Evolutionary conservation across 352 stramenopile species (phyloP).

Genomic region (Phytophthora megakarya): DNA sequence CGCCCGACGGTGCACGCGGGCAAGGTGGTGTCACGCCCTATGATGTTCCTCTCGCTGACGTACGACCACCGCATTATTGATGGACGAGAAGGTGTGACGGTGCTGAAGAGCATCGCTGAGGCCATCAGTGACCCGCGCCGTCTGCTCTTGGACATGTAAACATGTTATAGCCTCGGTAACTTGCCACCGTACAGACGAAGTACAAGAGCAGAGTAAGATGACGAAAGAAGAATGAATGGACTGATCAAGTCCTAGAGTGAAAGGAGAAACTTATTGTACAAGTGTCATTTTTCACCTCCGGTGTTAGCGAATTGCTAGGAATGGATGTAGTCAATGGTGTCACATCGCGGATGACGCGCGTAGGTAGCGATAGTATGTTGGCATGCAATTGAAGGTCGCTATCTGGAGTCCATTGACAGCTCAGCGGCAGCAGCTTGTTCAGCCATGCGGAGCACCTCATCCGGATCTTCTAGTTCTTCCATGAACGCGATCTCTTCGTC

Average conservation of each 20-base stretch:
- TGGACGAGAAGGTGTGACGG: conserved; percentile 98
- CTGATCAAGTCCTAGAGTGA: conserved; percentile 21
- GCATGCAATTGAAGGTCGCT: too few species aligned
- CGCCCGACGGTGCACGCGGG: conserved; percentile 92
- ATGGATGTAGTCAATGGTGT: conserved; percentile 15
- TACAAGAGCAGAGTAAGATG: not conserved
- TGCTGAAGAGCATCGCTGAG: conserved; percentile 98
- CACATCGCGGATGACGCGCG: conserved; percentile 13
- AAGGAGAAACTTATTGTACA: conserved; percentile 31
- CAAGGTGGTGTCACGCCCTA: conserved; percentile 96
- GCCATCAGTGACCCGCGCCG: conserved; percentile 96
- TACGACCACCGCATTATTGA: conserved; percentile 99
- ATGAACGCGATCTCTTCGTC: conserved; percentile 41
- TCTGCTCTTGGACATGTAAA: conserved; percentile 89
- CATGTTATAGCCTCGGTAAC: not conserved
- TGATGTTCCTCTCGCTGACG: conserved; percentile 99
- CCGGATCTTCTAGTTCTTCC: conserved; percentile 37
- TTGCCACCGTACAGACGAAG: not conserved
- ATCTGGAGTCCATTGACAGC: conserved; percentile 22
- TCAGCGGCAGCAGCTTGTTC: conserved; percentile 36
- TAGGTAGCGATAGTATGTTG: too few species aligned
- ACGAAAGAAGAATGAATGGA: conserved; percentile 14
- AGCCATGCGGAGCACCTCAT: conserved; percentile 35
- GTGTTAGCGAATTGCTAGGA: not conserved
- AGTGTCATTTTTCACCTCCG: not conserved